These are phyloP conservation scores for Chlorella sp. DNA, from an alignment of 139 green algal genomes.

Conservation along the genomic window DNA sequence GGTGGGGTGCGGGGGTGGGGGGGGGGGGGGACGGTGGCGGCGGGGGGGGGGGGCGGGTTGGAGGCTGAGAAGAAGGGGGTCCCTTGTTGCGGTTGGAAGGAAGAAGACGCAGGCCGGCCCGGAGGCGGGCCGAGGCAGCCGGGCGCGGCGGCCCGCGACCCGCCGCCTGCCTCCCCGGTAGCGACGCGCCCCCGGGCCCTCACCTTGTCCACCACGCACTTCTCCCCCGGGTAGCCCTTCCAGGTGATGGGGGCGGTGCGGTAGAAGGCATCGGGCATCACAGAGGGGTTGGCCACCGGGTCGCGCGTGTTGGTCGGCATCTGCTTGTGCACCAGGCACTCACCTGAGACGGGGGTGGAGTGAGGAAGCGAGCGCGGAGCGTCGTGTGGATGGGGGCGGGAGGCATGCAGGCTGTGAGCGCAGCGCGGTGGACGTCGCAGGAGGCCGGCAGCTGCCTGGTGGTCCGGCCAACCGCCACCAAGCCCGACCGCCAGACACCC, in stretches of 20 bases:
- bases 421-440: too few relatives aligned
- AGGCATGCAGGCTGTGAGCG: neutral
- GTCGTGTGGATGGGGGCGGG: too few relatives aligned
- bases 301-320: conserved; percentile 87
- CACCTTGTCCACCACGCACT: conserved; percentile 92
- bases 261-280: conserved; percentile 66
- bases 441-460: too few relatives aligned
- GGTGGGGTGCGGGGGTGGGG: neutral
- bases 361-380: too few relatives aligned
- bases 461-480: neutral
- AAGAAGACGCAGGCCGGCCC: too few relatives aligned
- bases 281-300: conserved; percentile 44
- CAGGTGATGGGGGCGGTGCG: conserved; percentile 59
- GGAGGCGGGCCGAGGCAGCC: too few relatives aligned
- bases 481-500: neutral
- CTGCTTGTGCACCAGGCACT: conserved; percentile 96
- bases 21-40: neutral
- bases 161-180: too few relatives aligned
- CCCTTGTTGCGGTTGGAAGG: too few relatives aligned
- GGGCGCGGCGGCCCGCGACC: too few relatives aligned
- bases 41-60: neutral
- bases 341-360: too few relatives aligned
- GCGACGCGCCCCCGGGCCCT: neutral
- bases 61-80: neutral
- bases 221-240: conserved; percentile 76